Evolutionary conservation across 352 stramenopile species (phyloP).

Genomic region (Phytopythium litorale): DNA sequence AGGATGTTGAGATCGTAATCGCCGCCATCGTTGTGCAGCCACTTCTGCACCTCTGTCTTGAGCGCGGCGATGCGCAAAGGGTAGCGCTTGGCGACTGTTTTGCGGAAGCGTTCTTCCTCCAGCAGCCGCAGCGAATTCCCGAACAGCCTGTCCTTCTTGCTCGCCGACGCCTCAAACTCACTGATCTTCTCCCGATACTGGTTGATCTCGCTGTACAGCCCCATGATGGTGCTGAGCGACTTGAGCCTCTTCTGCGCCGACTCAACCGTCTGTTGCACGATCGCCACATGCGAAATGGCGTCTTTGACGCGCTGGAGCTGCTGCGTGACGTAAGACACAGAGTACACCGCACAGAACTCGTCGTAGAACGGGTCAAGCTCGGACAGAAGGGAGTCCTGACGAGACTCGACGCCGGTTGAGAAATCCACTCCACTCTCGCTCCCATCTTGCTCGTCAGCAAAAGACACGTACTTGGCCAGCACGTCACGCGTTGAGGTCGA

Average conservation of each 20-base stretch:
- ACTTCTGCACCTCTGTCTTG: constrained; percentile 68
- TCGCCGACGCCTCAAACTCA: constrained; percentile 68
- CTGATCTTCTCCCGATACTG: constrained; percentile 75
- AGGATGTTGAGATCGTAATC: constrained; percentile 74
- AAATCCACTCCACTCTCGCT: not conserved
- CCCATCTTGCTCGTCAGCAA: not conserved
- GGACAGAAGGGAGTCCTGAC: constrained; percentile 46
- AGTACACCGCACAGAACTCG: constrained; percentile 40
- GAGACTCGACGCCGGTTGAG: not conserved
- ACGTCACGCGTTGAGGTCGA: constrained; percentile 34
- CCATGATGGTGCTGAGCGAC: constrained; percentile 81
- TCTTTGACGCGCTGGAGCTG: constrained; percentile 40
- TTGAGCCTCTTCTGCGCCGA: constrained; percentile 53
- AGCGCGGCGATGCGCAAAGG: constrained; percentile 44
- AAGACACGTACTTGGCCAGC: constrained; percentile 51
- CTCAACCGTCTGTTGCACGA: constrained; percentile 43
- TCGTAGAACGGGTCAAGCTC: constrained; percentile 50
- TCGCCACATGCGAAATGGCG: constrained; percentile 36
- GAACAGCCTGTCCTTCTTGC: constrained; percentile 68
- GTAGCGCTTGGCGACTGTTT: constrained; percentile 67
- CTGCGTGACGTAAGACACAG: constrained; percentile 28
- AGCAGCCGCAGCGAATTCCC: constrained; percentile 67
- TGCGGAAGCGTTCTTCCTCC: constrained; percentile 77
- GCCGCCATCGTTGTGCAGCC: constrained; percentile 63
- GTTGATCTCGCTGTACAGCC: constrained; percentile 59